Evolutionary conservation across 2,329 filamentous ascomycete genomes (phyloP).

Genomic region (Venturia oleaginea): DNA sequence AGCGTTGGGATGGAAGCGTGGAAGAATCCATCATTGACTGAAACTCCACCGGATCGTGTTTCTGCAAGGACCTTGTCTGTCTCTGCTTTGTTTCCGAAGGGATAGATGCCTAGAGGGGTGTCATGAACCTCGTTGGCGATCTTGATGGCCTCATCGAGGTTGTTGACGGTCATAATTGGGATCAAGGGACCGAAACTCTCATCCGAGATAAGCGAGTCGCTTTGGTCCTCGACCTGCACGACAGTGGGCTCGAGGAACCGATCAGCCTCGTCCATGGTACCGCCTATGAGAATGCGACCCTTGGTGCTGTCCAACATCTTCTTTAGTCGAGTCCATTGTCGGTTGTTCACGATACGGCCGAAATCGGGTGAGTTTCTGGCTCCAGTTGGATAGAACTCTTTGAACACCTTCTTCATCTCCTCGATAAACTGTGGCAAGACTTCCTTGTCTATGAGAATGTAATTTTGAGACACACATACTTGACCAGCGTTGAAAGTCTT

Average conservation of each 20-base stretch:
- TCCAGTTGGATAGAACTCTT: slow-evolving; percentile 77
- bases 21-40: slow-evolving; percentile 52
- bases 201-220: slow-evolving; percentile 70
- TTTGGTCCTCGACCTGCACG: slow-evolving; percentile 66
- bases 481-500: slow-evolving; percentile 84
- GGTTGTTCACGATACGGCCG: slow-evolving; percentile 68
- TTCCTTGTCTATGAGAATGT: slow-evolving; percentile 71
- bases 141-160: slow-evolving; percentile 75
- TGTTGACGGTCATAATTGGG: slow-evolving; percentile 66
- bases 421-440: slow-evolving; percentile 63
- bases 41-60: slow-evolving; percentile 43
- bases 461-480: slow-evolving; percentile 89
- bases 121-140: slow-evolving; percentile 72
- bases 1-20: slow-evolving; percentile 63
- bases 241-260: slow-evolving; percentile 87
- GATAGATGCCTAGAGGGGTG: slow-evolving; percentile 75
- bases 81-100: slow-evolving; percentile 75
- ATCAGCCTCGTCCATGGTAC: slow-evolving; percentile 67
- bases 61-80: slow-evolving; percentile 51
- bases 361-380: slow-evolving; percentile 70
- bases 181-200: slow-evolving; percentile 95
- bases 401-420: slow-evolving; percentile 60
- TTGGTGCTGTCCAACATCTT: slow-evolving; percentile 77
- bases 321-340: slow-evolving; percentile 75
- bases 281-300: slow-evolving; percentile 81